phyloP scores from a whole-genome alignment of 805 yeast genomes.

The Komagataella populi region DNA sequence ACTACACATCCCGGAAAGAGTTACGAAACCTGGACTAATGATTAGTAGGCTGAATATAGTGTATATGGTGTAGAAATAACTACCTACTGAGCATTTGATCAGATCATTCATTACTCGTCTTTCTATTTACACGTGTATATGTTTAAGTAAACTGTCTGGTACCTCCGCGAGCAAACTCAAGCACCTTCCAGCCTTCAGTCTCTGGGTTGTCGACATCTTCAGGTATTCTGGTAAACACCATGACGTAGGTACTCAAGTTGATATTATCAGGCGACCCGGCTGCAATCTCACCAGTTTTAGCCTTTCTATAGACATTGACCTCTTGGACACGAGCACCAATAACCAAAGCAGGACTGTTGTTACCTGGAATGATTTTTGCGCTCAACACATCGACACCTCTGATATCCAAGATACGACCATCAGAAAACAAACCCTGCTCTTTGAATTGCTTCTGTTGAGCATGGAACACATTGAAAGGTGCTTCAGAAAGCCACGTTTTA shows the following conservation, averaged over 20 bases:
- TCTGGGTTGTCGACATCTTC: constrained; percentile 82
- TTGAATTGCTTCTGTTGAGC: constrained; percentile 87
- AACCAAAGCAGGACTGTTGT: constrained; percentile 84
- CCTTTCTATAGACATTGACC: constrained; percentile 75
- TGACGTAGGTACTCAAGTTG: constrained; percentile 84
- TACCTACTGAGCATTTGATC: background rate
- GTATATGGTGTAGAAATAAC: background rate
- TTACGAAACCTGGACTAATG: background rate
- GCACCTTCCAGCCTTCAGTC: constrained; percentile 95
- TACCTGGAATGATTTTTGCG: constrained; percentile 79
- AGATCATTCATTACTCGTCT: background rate
- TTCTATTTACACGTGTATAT: background rate
- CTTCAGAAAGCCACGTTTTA: constrained; percentile 90
- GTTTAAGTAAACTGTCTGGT: constrained; percentile 63
- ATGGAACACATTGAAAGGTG: constrained; percentile 88
- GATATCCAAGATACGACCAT: constrained; percentile 83
- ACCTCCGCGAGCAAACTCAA: constrained; percentile 90
- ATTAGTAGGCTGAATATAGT: background rate
- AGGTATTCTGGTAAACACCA: constrained; percentile 88
- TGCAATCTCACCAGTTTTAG: constrained; percentile 85
- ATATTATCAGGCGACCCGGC: constrained; percentile 95
- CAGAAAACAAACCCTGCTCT: constrained; percentile 85
- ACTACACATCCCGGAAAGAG: background rate
- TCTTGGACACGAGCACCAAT: constrained; percentile 96
- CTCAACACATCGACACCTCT: constrained; percentile 89